phyloP scores from a whole-genome alignment of 352 stramenopile species.

The Globisporangium ultimum region DNA sequence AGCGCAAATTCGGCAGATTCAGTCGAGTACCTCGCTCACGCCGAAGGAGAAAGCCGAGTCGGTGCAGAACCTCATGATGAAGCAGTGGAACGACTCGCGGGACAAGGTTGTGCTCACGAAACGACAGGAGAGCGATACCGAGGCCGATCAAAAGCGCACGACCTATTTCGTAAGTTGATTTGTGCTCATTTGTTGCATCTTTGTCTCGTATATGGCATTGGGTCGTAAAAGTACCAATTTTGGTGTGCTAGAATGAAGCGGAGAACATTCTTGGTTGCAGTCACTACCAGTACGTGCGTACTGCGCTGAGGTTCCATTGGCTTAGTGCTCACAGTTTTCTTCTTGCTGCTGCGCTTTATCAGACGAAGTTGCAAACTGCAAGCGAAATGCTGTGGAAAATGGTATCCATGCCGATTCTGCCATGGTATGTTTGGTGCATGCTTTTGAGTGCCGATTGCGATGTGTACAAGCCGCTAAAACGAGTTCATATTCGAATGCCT shows the following conservation, averaged over 20 bases:
- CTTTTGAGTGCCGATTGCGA: too few species aligned
- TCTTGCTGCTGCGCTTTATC: neutral
- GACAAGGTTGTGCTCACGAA: constrained; percentile 34
- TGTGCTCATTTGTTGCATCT: neutral
- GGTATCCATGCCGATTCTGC: constrained; percentile 90
- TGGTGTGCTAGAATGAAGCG: constrained; percentile 41
- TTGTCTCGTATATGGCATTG: neutral
- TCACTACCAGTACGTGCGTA: constrained; percentile 75
- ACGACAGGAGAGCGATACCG: constrained; percentile 38
- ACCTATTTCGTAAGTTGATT: constrained; percentile 55
- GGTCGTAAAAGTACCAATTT: neutral
- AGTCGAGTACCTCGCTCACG: constrained; percentile 70
- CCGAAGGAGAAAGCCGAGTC: constrained; percentile 82
- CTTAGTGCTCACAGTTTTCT: neutral
- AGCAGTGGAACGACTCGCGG: constrained; percentile 75
- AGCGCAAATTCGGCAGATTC: constrained; percentile 73
- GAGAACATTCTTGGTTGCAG: constrained; percentile 70
- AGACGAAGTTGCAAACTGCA: constrained; percentile 79
- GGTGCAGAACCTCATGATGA: constrained; percentile 87
- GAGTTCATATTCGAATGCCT: neutral
- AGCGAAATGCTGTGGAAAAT: constrained; percentile 84
- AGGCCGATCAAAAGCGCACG: constrained; percentile 37
- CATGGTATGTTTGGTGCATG: constrained; percentile 51
- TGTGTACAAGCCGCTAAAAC: too few species aligned
- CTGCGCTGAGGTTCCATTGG: neutral